Evolutionary conservation across 1,139 yeast species (phyloP).

Genomic region (Zhuliangozyma parablackwelliae): DNA sequence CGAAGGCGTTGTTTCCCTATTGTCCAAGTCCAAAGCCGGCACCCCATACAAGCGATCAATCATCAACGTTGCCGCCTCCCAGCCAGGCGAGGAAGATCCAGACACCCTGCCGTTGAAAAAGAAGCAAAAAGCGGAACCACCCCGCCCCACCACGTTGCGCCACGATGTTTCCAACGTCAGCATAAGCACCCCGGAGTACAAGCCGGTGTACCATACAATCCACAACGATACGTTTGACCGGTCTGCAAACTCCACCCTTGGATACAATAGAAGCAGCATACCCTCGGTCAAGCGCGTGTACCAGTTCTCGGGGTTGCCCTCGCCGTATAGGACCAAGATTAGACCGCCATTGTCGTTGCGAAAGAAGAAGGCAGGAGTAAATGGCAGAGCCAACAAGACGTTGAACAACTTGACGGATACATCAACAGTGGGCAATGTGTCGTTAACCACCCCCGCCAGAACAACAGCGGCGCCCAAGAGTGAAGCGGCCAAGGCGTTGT

Average conservation of each 20-base stretch:
- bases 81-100: too few relatives aligned
- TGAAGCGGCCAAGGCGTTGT: slow-evolving; percentile 61
- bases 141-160: slow-evolving; percentile 8
- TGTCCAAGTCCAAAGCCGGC: slow-evolving; percentile 20
- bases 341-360: slow-evolving; percentile 20
- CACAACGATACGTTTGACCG: slow-evolving; percentile 23
- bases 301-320: slow-evolving; percentile 60
- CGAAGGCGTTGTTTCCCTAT: slow-evolving; percentile 74
- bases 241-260: slow-evolving; percentile 16
- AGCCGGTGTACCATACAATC: slow-evolving; percentile 33
- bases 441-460: not conserved
- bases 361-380: slow-evolving; percentile 8
- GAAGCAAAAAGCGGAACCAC: slow-evolving; percentile 5
- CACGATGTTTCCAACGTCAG: slow-evolving; percentile 10
- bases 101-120: not conserved
- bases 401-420: slow-evolving; percentile 3
- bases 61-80: too few relatives aligned
- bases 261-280: slow-evolving; percentile 14
- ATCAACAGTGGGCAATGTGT: not conserved
- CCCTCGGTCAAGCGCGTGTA: slow-evolving; percentile 49
- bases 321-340: slow-evolving; percentile 57
- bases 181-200: slow-evolving; percentile 38
- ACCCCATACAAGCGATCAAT: slow-evolving; percentile 6
- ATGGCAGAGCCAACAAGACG: slow-evolving; percentile 8
- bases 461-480: slow-evolving; percentile 35